These are phyloP conservation scores for Ceratocystis destructans DNA, from an alignment of 2,329 filamentous ascomycete species.

Conservation along the genomic window DNA sequence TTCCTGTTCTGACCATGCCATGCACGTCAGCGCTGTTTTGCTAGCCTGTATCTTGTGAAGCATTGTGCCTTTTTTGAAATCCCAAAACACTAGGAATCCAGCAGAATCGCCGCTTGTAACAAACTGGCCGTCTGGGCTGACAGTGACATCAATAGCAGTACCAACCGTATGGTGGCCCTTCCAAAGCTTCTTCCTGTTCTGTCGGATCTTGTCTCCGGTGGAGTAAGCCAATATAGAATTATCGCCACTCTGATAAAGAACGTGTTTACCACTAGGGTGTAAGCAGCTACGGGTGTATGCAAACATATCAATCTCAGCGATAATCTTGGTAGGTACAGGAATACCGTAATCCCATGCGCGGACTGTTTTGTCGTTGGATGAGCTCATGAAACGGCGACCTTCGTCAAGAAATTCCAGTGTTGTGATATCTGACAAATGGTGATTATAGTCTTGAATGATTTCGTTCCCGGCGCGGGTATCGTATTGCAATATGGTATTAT, in stretches of 20 bases:
- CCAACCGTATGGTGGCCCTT: constrained; percentile 92
- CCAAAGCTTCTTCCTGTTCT: constrained; percentile 95
- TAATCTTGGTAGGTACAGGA: constrained; percentile 95
- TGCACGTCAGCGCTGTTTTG: constrained; percentile 67
- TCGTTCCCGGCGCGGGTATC: constrained; percentile 66
- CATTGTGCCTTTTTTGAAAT: constrained; percentile 99
- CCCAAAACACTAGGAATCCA: constrained; percentile 91
- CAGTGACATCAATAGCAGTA: constrained; percentile 77
- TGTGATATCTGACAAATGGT: constrained; percentile 95
- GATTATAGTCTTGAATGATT: constrained; percentile 92
- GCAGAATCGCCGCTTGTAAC: constrained; percentile 74
- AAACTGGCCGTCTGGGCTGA: constrained; percentile 85
- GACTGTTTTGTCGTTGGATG: constrained; percentile 90
- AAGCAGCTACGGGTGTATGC: constrained; percentile 73
- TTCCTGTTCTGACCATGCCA: constrained; percentile 96
- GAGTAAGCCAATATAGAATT: constrained; percentile 97
- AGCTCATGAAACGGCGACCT: constrained; percentile 91
- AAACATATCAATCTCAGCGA: constrained; percentile 96
- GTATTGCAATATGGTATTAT: constrained; percentile 98
- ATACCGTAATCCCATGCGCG: constrained; percentile 98
- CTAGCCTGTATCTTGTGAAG: constrained; percentile 87
- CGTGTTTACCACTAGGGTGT: constrained; percentile 85
- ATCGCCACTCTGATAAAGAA: constrained; percentile 83
- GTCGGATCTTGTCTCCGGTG: constrained; percentile 85
- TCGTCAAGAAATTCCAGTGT: constrained; percentile 94